Conservation (phyloP, 2,329 filamentous ascomycete genomes). For the Seiridium cupressi region DNA sequence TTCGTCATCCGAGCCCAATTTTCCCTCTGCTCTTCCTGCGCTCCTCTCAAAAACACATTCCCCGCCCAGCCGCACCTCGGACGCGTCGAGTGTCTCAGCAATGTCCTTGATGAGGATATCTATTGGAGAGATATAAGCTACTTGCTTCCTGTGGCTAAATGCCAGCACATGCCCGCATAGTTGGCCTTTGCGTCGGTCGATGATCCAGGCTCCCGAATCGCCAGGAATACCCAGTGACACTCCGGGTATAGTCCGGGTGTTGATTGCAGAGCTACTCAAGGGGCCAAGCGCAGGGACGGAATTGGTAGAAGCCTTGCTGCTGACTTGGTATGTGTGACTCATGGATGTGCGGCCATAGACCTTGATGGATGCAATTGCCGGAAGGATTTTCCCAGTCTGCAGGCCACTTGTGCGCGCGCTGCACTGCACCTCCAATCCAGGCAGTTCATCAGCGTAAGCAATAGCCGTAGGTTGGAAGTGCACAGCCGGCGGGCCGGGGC, state of each 20-base stretch:
- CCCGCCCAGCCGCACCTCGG: conserved; percentile 65
- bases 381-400: conserved; percentile 74
- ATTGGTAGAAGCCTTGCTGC: conserved; percentile 31
- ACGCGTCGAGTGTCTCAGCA: conserved; percentile 70
- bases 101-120: conserved; percentile 86
- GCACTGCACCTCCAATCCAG: conserved; percentile 79
- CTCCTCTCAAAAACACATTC: conserved; percentile 35
- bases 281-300: conserved; percentile 10
- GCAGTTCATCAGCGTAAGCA: conserved; percentile 59
- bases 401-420: conserved; percentile 84
- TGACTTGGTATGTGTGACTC: conserved; percentile 66
- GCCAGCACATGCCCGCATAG: conserved; percentile 90
- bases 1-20: conserved; percentile 14
- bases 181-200: conserved; percentile 74
- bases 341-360: conserved; percentile 82
- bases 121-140: conserved; percentile 95
- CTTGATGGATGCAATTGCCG: conserved; percentile 79
- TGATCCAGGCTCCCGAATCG: conserved; percentile 90
- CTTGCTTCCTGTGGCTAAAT: conserved; percentile 75
- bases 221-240: conserved; percentile 69
- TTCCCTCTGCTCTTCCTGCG: conserved; percentile 13
- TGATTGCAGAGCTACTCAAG: conserved; percentile 10
- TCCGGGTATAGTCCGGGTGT: conserved; percentile 14
- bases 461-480: conserved; percentile 54
- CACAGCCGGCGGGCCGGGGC: conserved; percentile 25